phyloP scores from a whole-genome alignment of 192 early-diverging fungal species.

The Linderina pennispora region DNA sequence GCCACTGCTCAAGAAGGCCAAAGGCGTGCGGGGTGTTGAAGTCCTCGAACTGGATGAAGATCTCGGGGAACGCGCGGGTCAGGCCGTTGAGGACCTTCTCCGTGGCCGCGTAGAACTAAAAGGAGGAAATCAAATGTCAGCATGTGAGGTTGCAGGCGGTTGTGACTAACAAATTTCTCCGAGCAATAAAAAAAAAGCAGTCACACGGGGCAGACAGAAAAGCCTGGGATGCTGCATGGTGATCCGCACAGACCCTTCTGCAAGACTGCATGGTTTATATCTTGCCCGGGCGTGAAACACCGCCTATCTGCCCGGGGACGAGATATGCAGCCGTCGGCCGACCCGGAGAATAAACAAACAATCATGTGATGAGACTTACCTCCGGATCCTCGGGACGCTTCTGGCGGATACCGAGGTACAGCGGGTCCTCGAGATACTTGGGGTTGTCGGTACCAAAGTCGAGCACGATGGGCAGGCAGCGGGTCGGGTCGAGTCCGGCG shows the following conservation, averaged over 20 bases:
- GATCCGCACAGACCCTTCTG: not conserved
- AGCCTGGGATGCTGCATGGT: constrained; percentile 1
- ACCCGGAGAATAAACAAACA: too few relatives aligned
- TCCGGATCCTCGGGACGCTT: constrained; percentile 57
- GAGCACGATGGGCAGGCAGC: constrained; percentile 84
- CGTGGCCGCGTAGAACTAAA: constrained; percentile 72
- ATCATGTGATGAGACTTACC: too few relatives aligned
- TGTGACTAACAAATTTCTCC: not conserved
- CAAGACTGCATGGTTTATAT: constrained; percentile 4
- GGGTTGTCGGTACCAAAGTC: constrained; percentile 91
- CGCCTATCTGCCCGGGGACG: too few relatives aligned
- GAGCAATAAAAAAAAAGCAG: not conserved
- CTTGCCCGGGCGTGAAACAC: constrained; percentile 14
- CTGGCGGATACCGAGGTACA: constrained; percentile 80
- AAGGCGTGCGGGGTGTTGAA: constrained; percentile 82
- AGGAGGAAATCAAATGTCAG: not conserved
- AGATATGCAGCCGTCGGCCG: too few relatives aligned
- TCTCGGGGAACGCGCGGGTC: constrained; percentile 61
- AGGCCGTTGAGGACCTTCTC: constrained; percentile 76
- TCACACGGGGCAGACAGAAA: not conserved
- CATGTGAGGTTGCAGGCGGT: constrained; percentile 1
- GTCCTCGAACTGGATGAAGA: constrained; percentile 87
- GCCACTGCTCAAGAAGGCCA: constrained; percentile 63
- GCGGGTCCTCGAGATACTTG: constrained; percentile 72
- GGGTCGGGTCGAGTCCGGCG: constrained; percentile 78